Evolutionary conservation across 176 grass and related monocot genomes (phyloP).

Genomic region (Carex scoparia): DNA sequence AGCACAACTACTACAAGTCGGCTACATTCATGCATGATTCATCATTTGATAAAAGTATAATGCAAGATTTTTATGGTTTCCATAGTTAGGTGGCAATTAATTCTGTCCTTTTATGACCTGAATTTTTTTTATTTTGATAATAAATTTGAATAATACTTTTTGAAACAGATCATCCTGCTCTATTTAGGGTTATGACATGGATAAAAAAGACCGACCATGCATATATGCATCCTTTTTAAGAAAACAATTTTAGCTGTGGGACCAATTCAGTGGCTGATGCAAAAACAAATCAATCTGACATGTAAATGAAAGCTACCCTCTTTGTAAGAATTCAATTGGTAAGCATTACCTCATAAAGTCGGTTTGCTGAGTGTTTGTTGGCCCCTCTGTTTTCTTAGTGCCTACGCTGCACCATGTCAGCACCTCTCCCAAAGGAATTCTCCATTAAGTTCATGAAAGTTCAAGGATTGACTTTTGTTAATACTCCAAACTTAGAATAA

Average conservation of each 20-base stretch:
- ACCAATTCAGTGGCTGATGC: not conserved
- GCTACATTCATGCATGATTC: not conserved
- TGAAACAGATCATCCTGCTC: not conserved
- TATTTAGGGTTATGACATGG: not conserved
- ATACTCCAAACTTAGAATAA: not conserved
- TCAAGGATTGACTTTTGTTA: not conserved
- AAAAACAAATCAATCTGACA: not conserved
- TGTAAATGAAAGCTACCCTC: constrained; percentile 6
- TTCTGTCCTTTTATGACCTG: not conserved
- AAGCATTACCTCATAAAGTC: not conserved
- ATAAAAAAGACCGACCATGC: not conserved
- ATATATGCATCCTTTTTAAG: not conserved
- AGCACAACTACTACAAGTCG: not conserved
- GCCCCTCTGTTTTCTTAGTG: not conserved
- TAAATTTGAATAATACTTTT: not conserved
- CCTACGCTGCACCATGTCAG: constrained; percentile 4
- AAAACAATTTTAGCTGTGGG: not conserved
- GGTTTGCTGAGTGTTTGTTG: not conserved
- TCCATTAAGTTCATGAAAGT: not conserved
- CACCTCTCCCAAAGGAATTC: not conserved
- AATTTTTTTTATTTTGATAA: not conserved
- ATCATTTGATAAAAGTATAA: not conserved
- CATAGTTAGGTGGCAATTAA: not conserved
- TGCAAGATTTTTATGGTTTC: not conserved
- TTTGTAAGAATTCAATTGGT: not conserved